These are phyloP conservation scores for Solanum lignicaule DNA, from an alignment of 257 asterid species.

Conservation along the genomic window DNA sequence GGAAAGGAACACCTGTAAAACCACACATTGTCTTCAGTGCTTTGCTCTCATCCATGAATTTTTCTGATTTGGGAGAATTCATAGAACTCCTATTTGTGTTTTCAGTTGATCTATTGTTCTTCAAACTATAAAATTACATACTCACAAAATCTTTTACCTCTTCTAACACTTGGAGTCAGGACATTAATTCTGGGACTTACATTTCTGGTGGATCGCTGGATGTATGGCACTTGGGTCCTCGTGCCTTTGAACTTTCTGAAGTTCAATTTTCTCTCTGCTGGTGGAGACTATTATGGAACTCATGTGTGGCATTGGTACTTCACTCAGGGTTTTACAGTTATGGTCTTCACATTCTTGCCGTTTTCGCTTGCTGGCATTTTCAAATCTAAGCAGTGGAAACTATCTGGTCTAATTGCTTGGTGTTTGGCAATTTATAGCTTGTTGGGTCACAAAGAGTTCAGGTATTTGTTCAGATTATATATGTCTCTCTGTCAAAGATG, in stretches of 20 bases:
- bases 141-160: constrained; percentile 3
- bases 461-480: constrained; percentile 28
- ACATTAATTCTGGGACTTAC: constrained; percentile 60
- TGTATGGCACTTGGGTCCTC: constrained; percentile 83
- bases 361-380: constrained; percentile 58
- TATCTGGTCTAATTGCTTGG: constrained; percentile 77
- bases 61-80: not conserved
- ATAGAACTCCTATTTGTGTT: not conserved
- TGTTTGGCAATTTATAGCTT: constrained; percentile 80
- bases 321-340: constrained; percentile 93
- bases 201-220: constrained; percentile 57
- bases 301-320: constrained; percentile 99
- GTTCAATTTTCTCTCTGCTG: constrained; percentile 89
- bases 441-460: constrained; percentile 97
- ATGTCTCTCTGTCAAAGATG: not conserved
- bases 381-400: constrained; percentile 59
- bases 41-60: not conserved
- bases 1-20: not conserved
- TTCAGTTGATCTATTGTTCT: not conserved
- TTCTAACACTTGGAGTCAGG: constrained; percentile 42
- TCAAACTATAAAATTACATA: not conserved
- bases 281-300: constrained; percentile 98
- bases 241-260: constrained; percentile 86
- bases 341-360: constrained; percentile 77
- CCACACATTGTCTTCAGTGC: not conserved